Evolutionary conservation across 2,329 filamentous ascomycete species (phyloP), one percentile per base, ranked within the genome.

Genomic region (Metarhizium brunneum): DNA sequence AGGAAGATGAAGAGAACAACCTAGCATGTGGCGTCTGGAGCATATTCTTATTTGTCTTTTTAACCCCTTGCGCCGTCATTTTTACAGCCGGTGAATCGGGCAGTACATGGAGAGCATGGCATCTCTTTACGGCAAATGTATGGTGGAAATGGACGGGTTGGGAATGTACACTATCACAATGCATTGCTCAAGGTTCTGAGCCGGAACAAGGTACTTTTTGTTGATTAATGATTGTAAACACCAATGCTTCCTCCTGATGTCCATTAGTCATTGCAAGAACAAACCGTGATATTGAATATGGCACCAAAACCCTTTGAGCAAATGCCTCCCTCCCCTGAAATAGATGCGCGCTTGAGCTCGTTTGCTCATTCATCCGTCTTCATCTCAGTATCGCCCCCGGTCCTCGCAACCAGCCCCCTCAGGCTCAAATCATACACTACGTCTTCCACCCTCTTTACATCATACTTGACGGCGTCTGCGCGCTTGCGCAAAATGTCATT

Each of bases 401-500:
- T 62, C 61, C 80, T 76, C 48, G 86, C 83, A 51, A 95, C 79
- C 66, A 97, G 71, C 52, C 94, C 92, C 57, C 94, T 82, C 67
- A 99, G 74, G 29, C 89, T 92, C 56, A 99, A 75, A 69, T 99
- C 94, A 67, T 99, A 99, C 52, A 97, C 92, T 13, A 99, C 91
- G 68, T 97, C 94, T 76, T 99, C 94, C 13, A 96, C 90, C 70
- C 95, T 92, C 79, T 97, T 99, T 66, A 99, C 90, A 65, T 88
- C 87, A 69, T 99, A 99, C 78, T 99, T 99, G 72, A 99, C 88
- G 5, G 87, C 88, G 73, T 99, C 94, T 55, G 90, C 90, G 59
- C 90, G 82, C 74, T 91, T 90, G 57, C 94, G 82, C 66, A 99
- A 73, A 25, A 85, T 85, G 69, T 99, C 94, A 66, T 99, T 99